These are phyloP conservation scores for Glebionis coronaria DNA, from an alignment of 129 eudicot genomes.

Conservation along the genomic window DNA sequence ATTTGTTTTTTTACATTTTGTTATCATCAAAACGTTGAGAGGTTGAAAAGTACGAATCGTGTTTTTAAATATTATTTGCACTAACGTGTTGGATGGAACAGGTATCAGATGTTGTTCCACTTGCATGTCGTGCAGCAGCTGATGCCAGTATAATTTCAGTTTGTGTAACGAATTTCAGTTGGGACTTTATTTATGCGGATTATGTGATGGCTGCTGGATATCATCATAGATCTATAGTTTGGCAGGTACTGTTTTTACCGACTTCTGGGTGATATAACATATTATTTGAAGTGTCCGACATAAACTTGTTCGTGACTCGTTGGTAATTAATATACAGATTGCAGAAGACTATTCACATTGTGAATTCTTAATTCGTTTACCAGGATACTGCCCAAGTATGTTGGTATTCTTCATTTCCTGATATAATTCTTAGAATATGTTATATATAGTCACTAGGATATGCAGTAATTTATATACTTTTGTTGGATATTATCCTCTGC, in stretches of 20 bases:
- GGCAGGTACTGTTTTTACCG: constrained; percentile 66
- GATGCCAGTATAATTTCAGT: constrained; percentile 97
- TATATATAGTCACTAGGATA: too few relatives aligned
- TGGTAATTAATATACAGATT: constrained; percentile 51
- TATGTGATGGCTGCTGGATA: constrained; percentile 97
- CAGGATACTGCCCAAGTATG: constrained; percentile 98
- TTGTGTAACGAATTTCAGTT: constrained; percentile 96
- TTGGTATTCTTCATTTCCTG: constrained; percentile 19
- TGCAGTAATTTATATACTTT: not conserved
- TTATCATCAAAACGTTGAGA: too few relatives aligned
- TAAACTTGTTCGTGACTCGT: not conserved
- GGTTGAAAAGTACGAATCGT: too few relatives aligned
- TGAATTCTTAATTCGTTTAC: constrained; percentile 92
- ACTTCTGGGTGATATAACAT: too few relatives aligned
- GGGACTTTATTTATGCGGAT: constrained; percentile 98
- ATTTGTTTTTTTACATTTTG: too few relatives aligned
- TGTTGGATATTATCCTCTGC: constrained; percentile 8
- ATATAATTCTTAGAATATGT: not conserved
- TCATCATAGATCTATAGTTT: constrained; percentile 86
- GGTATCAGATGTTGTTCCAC: constrained; percentile 99
- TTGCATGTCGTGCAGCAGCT: constrained; percentile 98
- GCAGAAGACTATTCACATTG: constrained; percentile 99
- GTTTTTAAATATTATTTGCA: too few relatives aligned
- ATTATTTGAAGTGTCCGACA: not conserved
- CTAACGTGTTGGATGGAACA: constrained; percentile 12